Evolutionary conservation across 306 rosid species (phyloP).

Genomic region (Clitoria ternatea): DNA sequence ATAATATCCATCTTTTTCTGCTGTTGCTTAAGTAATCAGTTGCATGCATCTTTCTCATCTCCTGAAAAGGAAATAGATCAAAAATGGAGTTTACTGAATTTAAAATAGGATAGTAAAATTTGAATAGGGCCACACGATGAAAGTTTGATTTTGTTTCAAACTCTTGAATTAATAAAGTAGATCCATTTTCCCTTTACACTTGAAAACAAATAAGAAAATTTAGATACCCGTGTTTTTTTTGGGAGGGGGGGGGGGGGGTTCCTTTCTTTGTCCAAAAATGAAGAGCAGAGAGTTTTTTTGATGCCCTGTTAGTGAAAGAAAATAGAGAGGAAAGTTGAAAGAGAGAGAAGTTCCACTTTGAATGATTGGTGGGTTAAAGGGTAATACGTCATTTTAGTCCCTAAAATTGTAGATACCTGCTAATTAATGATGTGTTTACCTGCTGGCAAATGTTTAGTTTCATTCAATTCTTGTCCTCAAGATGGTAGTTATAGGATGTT

Average conservation of each 20-base stretch:
- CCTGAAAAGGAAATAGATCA: background rate
- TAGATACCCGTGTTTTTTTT: no score
- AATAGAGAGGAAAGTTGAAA: background rate
- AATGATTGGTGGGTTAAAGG: background rate
- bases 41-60: background rate
- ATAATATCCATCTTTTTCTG: background rate
- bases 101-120: background rate
- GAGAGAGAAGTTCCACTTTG: background rate
- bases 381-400: no score
- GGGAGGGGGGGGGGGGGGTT: background rate
- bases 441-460: background rate
- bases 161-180: background rate
- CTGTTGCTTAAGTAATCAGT: background rate
- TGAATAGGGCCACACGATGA: background rate
- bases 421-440: no score
- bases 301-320: background rate
- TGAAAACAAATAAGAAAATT: background rate
- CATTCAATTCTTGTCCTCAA: background rate
- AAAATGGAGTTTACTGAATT: background rate
- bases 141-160: background rate
- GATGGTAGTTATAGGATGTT: no score
- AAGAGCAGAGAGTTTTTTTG: background rate
- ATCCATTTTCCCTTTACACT: background rate
- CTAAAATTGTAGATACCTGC: no score
- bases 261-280: background rate